Percentiles rank a stretch among this genome's conserved stretches.
phyloP scores from a whole-genome alignment of 768 basidiomycete genomes.

The Asterophora parasitica region DNA sequence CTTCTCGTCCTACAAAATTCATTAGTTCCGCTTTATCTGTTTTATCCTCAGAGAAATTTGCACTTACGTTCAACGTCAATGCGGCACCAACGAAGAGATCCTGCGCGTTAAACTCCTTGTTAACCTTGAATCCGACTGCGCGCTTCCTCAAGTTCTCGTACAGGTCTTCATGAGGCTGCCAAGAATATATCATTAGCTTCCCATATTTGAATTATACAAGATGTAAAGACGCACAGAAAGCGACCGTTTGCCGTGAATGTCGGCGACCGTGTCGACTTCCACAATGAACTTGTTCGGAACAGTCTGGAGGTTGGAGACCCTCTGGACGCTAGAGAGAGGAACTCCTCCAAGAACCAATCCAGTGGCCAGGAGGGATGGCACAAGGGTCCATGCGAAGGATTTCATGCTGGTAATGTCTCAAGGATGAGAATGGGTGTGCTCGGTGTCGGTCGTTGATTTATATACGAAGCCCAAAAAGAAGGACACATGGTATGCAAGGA shows the following conservation, averaged over 20 bases:
- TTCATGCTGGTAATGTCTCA: constrained; percentile 28
- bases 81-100: constrained; percentile 59
- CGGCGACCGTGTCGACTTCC: constrained; percentile 41
- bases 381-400: constrained; percentile 23
- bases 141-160: constrained; percentile 44
- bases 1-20: constrained; percentile 20
- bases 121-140: constrained; percentile 39
- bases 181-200: not conserved
- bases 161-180: constrained; percentile 45
- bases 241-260: constrained; percentile 32
- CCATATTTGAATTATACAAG: not conserved
- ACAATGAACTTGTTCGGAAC: constrained; percentile 54
- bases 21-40: not conserved
- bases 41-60: not conserved
- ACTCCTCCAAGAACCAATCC: constrained; percentile 24
- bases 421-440: constrained; percentile 2
- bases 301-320: constrained; percentile 30
- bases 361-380: constrained; percentile 22
- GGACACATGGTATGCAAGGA: constrained; percentile 4
- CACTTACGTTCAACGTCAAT: constrained; percentile 40
- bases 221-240: constrained; percentile 11
- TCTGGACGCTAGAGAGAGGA: constrained; percentile 35
- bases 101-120: constrained; percentile 46
- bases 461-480: not conserved
- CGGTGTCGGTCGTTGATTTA: not conserved